A percentile compares a stretch with the other conserved stretches of the same genome.
phyloP scores from a whole-genome alignment of 805 yeast species.

The Jamesozyma piceae region DNA sequence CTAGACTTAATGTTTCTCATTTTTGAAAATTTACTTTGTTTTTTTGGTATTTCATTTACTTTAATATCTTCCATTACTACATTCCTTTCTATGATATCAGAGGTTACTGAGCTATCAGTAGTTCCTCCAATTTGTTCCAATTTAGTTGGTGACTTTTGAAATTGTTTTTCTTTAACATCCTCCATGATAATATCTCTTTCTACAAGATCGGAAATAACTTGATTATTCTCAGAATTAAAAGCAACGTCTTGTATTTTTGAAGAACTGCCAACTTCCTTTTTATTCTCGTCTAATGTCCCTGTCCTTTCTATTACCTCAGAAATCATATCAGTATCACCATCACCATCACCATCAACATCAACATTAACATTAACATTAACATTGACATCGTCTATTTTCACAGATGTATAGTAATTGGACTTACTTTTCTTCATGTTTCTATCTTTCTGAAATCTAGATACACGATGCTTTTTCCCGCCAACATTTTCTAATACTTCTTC shows the following conservation, averaged over 20 bases:
- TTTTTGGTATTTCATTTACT: slow-evolving; percentile 3
- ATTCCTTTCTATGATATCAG: slow-evolving; percentile 7
- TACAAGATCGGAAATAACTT: background rate
- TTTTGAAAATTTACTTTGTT: background rate
- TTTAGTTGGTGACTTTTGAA: background rate
- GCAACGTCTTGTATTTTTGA: too few relatives aligned
- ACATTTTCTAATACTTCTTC: slow-evolving; percentile 5
- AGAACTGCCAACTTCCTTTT: too few relatives aligned
- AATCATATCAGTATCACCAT: too few relatives aligned
- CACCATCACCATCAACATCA: background rate
- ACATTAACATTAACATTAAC: background rate
- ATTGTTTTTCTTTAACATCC: background rate
- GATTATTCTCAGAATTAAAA: background rate
- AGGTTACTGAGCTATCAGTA: background rate
- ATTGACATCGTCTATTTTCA: background rate
- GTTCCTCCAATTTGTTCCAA: background rate
- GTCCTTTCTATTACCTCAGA: too few relatives aligned
- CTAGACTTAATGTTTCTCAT: background rate
- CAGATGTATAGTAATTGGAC: background rate
- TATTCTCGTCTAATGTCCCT: too few relatives aligned
- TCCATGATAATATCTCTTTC: background rate
- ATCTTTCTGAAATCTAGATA: slow-evolving; percentile 27
- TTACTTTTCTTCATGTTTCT: slow-evolving; percentile 6
- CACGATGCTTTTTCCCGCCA: slow-evolving; percentile 9
- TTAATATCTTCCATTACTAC: slow-evolving; percentile 2